Percentiles rank a stretch among this genome's conserved stretches.
phyloP scores from a whole-genome alignment of 2,329 filamentous ascomycete species.

The Calonectria pauciramosa region DNA sequence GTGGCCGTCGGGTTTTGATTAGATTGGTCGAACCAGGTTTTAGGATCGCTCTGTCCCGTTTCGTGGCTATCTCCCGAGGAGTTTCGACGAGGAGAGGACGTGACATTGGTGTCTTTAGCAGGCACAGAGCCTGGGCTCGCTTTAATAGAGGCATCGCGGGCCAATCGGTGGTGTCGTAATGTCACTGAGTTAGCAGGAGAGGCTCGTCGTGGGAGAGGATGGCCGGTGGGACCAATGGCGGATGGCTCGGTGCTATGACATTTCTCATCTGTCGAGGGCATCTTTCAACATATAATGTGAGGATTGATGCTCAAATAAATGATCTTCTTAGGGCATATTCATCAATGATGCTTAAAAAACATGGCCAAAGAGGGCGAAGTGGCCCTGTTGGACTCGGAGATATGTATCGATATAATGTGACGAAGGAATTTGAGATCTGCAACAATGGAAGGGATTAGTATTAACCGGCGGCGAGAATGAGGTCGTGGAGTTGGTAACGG shows the following conservation, averaged over 20 bases:
- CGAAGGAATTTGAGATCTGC: background rate
- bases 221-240: conserved; percentile 53
- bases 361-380: background rate
- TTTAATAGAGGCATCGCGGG: conserved; percentile 56
- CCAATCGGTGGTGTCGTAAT: conserved; percentile 60
- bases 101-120: conserved; percentile 30
- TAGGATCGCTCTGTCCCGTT: conserved; percentile 64
- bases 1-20: conserved; percentile 63
- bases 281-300: conserved; percentile 33
- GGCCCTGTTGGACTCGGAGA: background rate
- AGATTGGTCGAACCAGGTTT: conserved; percentile 67
- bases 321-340: conserved; percentile 20
- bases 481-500: background rate
- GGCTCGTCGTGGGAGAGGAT: conserved; percentile 60
- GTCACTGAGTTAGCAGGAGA: conserved; percentile 63
- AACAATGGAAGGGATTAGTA: conserved; percentile 27
- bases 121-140: conserved; percentile 44
- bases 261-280: conserved; percentile 45
- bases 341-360: background rate
- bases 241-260: conserved; percentile 44
- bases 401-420: background rate
- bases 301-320: background rate
- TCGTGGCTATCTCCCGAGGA: conserved; percentile 65
- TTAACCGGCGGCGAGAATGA: background rate
- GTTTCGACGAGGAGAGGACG: conserved; percentile 50